phyloP scores from a whole-genome alignment of 2,329 filamentous ascomycete species.

The Neofusicoccum kwambonambiense region DNA sequence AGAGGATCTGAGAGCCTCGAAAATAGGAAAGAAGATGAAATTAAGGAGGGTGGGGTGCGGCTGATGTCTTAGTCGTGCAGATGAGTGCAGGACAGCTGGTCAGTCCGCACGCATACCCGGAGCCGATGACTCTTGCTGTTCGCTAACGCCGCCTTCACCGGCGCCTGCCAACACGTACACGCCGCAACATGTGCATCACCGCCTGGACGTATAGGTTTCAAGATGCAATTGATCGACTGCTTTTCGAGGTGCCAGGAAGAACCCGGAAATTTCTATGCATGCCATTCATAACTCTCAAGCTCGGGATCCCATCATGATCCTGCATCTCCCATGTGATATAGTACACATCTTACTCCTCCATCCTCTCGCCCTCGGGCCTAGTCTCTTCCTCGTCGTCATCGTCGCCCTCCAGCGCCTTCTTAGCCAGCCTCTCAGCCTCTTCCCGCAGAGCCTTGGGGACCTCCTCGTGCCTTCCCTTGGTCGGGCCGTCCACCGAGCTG shows the following conservation, averaged over 20 bases:
- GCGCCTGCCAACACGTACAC: background rate
- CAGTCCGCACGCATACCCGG: background rate
- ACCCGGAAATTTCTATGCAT: slow-evolving; percentile 11
- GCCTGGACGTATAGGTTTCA: background rate
- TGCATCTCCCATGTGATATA: slow-evolving; percentile 5
- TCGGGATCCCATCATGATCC: slow-evolving; percentile 2
- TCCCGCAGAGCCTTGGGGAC: slow-evolving; percentile 88
- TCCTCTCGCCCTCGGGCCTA: slow-evolving; percentile 68
- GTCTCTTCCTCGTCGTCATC: slow-evolving; percentile 77
- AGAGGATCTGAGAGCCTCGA: background rate
- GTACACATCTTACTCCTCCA: slow-evolving; percentile 69
- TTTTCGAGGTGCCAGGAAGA: background rate
- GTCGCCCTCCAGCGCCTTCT: slow-evolving; percentile 83
- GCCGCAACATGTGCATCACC: background rate
- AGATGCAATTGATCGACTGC: background rate
- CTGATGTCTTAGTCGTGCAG: background rate
- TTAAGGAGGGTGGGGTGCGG: background rate
- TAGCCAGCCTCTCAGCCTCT: slow-evolving; percentile 89
- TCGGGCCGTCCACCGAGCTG: slow-evolving; percentile 78
- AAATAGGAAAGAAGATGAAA: background rate
- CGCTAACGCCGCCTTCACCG: background rate
- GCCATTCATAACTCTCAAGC: slow-evolving; percentile 10
- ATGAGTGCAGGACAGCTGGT: background rate
- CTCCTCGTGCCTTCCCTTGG: slow-evolving; percentile 88
- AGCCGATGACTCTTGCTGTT: background rate